A percentile compares a stretch with the other conserved stretches of the same genome.
Conservation (phyloP, 2,329 filamentous ascomycete genomes). For the Parastagonospora avenae region DNA sequence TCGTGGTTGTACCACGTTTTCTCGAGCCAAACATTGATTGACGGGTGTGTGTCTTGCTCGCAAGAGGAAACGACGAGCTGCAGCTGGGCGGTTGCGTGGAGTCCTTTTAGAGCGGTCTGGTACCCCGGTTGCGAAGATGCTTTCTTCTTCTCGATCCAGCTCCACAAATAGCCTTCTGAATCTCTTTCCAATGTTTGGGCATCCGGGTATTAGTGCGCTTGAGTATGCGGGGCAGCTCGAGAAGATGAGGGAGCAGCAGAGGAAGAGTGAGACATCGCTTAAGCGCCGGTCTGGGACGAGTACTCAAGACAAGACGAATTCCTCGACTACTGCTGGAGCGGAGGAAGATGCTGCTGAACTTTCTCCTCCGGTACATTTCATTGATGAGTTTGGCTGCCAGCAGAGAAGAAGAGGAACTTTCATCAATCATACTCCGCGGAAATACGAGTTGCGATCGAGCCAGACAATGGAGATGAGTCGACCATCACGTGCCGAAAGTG, state of each 20-base stretch:
- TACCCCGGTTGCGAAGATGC: slow-evolving; percentile 18
- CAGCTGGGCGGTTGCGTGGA: slow-evolving; percentile 1
- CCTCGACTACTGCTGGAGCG: slow-evolving; percentile 17
- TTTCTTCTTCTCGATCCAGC: slow-evolving; percentile 8
- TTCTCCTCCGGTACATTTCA: slow-evolving; percentile 19
- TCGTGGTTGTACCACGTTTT: slow-evolving; percentile 30
- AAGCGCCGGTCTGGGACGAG: slow-evolving; percentile 25
- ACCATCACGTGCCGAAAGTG: slow-evolving; percentile 19
- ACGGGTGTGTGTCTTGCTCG: slow-evolving; percentile 10
- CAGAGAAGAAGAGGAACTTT: slow-evolving; percentile 38
- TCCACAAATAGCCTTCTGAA: slow-evolving; percentile 29
- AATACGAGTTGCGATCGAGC: slow-evolving; percentile 29
- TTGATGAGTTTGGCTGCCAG: slow-evolving; percentile 27
- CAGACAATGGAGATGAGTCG: slow-evolving; percentile 22
- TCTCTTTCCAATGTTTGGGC: slow-evolving; percentile 39
- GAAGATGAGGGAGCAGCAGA: slow-evolving; percentile 19
- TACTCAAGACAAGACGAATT: slow-evolving; percentile 22
- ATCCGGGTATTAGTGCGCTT: slow-evolving; percentile 40
- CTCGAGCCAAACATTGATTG: slow-evolving; percentile 13
- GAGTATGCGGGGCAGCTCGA: slow-evolving; percentile 35
- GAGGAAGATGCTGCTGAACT: slow-evolving; percentile 11
- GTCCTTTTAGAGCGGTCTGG: slow-evolving; percentile 17
- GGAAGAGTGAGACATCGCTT: slow-evolving; percentile 21
- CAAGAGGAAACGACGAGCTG: slow-evolving; percentile 7
- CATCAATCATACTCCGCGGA: slow-evolving; percentile 42